These are phyloP conservation scores for Scenedesmus sp. DNA, from an alignment of 163 green algal species.

Conservation along the genomic window DNA sequence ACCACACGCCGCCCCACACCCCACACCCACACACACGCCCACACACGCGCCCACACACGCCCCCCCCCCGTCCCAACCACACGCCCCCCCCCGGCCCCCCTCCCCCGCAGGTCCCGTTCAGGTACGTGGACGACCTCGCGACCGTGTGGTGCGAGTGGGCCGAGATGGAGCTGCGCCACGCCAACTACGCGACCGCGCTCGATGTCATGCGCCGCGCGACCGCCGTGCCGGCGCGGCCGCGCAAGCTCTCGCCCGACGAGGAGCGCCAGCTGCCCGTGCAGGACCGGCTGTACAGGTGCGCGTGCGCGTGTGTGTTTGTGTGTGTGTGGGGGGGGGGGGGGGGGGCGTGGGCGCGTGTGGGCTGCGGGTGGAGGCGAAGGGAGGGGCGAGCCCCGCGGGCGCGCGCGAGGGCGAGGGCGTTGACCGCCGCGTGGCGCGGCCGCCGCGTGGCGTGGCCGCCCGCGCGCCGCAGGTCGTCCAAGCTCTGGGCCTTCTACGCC, in stretches of 20 bases:
- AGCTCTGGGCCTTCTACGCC: constrained; percentile 90
- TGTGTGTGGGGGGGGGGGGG: neutral
- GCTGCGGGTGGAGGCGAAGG: too few species aligned
- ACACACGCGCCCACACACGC: too few species aligned
- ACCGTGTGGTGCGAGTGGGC: constrained; percentile 94
- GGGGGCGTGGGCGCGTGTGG: too few species aligned
- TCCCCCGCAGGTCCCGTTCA: constrained; percentile 64
- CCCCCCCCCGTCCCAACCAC: too few species aligned
- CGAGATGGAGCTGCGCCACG: constrained; percentile 97
- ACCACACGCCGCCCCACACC: too few species aligned
- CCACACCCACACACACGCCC: too few species aligned
- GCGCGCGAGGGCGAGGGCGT: too few species aligned
- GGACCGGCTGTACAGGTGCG: constrained; percentile 80
- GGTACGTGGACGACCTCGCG: constrained; percentile 95
- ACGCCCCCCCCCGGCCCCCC: neutral
- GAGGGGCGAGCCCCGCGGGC: too few species aligned
- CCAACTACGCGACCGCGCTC: constrained; percentile 80
- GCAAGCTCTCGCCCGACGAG: constrained; percentile 59
- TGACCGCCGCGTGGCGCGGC: neutral
- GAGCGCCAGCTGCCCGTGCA: constrained; percentile 79
- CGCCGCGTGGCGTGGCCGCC: neutral
- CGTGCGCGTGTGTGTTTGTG: neutral
- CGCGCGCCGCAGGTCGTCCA: constrained; percentile 68
- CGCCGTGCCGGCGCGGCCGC: constrained; percentile 50
- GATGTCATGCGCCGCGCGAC: constrained; percentile 81